Evolutionary conservation across 2,329 filamentous ascomycete species (phyloP).

Genomic region (Aureobasidium lini): DNA sequence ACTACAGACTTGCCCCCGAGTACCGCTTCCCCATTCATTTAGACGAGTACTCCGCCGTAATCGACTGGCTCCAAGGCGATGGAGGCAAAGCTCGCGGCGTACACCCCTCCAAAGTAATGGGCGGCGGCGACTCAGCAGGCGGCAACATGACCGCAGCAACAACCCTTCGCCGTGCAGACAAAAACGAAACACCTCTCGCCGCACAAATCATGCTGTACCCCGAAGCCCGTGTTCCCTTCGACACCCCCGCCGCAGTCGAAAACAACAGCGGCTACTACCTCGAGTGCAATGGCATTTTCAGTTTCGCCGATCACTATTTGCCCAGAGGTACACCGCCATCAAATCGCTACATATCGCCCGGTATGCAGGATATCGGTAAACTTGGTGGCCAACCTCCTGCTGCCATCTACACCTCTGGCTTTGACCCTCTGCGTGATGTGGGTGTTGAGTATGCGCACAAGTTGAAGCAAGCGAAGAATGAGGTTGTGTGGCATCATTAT

Average conservation of each 20-base stretch:
- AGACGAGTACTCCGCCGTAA: slow-evolving; percentile 28
- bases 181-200: slow-evolving; percentile 21
- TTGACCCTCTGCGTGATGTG: slow-evolving; percentile 28
- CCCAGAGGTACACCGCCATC: slow-evolving; percentile 20
- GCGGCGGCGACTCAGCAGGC: slow-evolving; percentile 30
- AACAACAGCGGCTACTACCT: slow-evolving; percentile 31
- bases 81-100: slow-evolving; percentile 24
- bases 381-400: slow-evolving; percentile 23
- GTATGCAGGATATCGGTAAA: slow-evolving; percentile 23
- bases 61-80: slow-evolving; percentile 23
- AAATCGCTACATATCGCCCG: slow-evolving; percentile 26
- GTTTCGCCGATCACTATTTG: slow-evolving; percentile 29
- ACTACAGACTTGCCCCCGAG: slow-evolving; percentile 31
- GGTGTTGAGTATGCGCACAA: slow-evolving; percentile 27
- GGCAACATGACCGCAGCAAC: slow-evolving; percentile 32
- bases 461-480: slow-evolving; percentile 24
- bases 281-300: slow-evolving; percentile 31
- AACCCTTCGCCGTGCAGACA: slow-evolving; percentile 23
- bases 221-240: slow-evolving; percentile 28
- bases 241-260: slow-evolving; percentile 26
- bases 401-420: slow-evolving; percentile 27
- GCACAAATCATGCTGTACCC: slow-evolving; percentile 31
- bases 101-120: slow-evolving; percentile 23
- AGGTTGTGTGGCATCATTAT: slow-evolving; percentile 24
- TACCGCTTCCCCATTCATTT: slow-evolving; percentile 27